Percentiles rank a stretch among this genome's conserved stretches.
phyloP scores from a whole-genome alignment of 1,284 basidiomycete genomes.

The Ganoderma multipileum region DNA sequence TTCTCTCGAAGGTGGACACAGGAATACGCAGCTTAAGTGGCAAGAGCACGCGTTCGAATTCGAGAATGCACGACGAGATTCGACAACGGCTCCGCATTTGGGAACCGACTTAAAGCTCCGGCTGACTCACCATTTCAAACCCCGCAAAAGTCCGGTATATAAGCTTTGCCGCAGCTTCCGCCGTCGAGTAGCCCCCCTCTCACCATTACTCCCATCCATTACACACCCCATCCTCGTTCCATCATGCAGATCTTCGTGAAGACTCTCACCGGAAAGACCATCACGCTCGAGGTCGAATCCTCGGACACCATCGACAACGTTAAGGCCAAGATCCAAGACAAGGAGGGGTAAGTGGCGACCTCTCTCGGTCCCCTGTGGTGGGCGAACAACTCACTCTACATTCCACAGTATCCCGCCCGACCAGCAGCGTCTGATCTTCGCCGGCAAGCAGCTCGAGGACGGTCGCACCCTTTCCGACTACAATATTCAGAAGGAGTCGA shows the following conservation, averaged over 20 bases:
- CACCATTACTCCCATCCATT: constrained; percentile 21
- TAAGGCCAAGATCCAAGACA: constrained; percentile 82
- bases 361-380: neutral
- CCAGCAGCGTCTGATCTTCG: constrained; percentile 89
- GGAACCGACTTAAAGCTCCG: constrained; percentile 13
- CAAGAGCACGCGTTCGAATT: neutral
- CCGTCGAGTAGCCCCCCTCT: constrained; percentile 16
- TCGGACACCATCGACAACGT: constrained; percentile 87
- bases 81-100: constrained; percentile 19
- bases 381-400: constrained; percentile 9
- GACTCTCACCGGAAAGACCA: constrained; percentile 89
- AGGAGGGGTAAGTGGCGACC: constrained; percentile 63
- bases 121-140: constrained; percentile 35
- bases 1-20: neutral
- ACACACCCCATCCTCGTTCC: constrained; percentile 10
- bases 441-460: constrained; percentile 88
- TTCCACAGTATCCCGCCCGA: constrained; percentile 73
- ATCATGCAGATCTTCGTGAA: constrained; percentile 88
- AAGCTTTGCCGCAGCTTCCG: constrained; percentile 20
- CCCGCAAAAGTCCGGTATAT: constrained; percentile 29
- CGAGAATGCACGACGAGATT: constrained; percentile 26
- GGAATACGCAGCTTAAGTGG: neutral
- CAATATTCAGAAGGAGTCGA: constrained; percentile 83
- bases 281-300: constrained; percentile 88
- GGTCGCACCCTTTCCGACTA: constrained; percentile 85